Evolutionary conservation across 768 basidiomycete species (phyloP), one percentile per base, ranked within the genome.

Genomic region (Trametes cingulata): DNA sequence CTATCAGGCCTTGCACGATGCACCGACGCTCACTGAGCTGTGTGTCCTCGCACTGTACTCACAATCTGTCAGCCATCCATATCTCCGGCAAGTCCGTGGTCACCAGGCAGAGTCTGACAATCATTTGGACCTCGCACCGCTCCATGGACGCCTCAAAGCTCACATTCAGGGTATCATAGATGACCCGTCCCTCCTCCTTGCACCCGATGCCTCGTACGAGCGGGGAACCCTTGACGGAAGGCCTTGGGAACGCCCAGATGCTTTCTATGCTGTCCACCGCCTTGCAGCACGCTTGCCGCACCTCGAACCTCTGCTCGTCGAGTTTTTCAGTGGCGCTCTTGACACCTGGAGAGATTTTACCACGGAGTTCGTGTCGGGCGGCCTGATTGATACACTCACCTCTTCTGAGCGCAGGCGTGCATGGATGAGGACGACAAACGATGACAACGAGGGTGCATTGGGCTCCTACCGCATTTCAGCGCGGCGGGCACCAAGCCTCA

Each of bases 371-470:
- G 56, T 35, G 5, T 25, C 52, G 4, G 71, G 65, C 5, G 66
- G 65, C 4, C 35, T 36, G 0, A 70, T 73, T 43, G 64, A 17
- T 9, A 29, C 3, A 0, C 52, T 60, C 15, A 20, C 58, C 1
- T 17, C 17, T 1, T 1, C 13, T 59, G 35, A 68, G 19, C 52
- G 52, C 2, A 9, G 53, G 0, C 15, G 35, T 2, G 41, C 65
- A 2, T 71, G 33, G 25, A 56, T 71, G 29, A 29, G 65, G 2
- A 53, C 70, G 0, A 73, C 72, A 2, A 75, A 75, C 43, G 71
- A 73, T 49, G 58, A 41, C 9, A 72, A 71, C 57, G 70, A 74
- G 48, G 73, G 73, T 0, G 65, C 60, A 0, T 57, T 73, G 0
- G 70, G 72, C 0, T 22, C 27, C 2, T 53, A 42, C 25, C 55